Evolutionary conservation across 768 basidiomycete genomes (phyloP).

Genomic region (Collybia mongolica): DNA sequence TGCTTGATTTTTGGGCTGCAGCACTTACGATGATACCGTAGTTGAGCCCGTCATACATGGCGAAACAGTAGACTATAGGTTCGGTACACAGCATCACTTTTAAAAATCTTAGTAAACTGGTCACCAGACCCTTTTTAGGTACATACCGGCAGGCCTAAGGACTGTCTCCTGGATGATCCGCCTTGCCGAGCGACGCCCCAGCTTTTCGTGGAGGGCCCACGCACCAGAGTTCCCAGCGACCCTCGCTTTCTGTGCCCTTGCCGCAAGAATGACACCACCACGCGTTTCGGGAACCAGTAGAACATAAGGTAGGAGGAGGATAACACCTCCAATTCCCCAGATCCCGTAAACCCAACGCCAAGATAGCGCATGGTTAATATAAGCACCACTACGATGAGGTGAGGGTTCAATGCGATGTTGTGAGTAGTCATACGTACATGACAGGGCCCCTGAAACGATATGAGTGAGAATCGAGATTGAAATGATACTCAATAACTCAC

Average conservation of each 20-base stretch:
- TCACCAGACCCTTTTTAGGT: not conserved
- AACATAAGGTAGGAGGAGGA: constrained; percentile 14
- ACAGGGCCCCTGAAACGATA: constrained; percentile 12
- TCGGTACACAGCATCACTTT: constrained; percentile 21
- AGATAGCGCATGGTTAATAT: constrained; percentile 16
- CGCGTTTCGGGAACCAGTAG: constrained; percentile 19
- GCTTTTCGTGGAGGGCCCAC: constrained; percentile 17
- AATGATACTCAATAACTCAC: constrained; percentile 1
- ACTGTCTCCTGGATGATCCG: constrained; percentile 17
- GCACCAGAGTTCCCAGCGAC: constrained; percentile 10
- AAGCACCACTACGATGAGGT: constrained; percentile 8
- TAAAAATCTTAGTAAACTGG: not conserved
- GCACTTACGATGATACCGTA: constrained; percentile 18
- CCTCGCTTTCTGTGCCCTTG: constrained; percentile 14
- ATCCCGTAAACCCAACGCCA: constrained; percentile 22
- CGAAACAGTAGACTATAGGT: constrained; percentile 21
- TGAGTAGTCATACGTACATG: constrained; percentile 4
- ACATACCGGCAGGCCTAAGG: constrained; percentile 17
- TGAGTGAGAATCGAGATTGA: not conserved
- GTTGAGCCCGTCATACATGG: constrained; percentile 19
- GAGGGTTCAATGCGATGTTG: not conserved
- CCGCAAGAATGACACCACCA: constrained; percentile 16
- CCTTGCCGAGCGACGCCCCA: constrained; percentile 12
- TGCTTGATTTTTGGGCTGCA: not conserved
- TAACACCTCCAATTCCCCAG: constrained; percentile 18